Evolutionary conservation across 805 yeast species (phyloP).

Genomic region (Starmera quercuum): DNA sequence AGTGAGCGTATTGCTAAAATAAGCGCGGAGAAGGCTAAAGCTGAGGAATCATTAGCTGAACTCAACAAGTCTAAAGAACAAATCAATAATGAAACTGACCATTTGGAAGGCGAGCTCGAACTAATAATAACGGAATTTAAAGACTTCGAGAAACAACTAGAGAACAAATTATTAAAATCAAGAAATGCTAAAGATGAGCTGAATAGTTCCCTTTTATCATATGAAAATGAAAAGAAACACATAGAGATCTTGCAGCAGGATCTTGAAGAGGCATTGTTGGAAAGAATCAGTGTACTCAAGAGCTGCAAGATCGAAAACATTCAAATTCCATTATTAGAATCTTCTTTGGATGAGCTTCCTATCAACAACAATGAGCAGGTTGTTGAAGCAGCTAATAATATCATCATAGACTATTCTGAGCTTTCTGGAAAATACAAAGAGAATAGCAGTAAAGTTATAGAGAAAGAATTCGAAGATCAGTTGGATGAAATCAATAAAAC

Average conservation of each 20-base stretch:
- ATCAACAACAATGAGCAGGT: conserved; percentile 41
- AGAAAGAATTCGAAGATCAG: conserved; percentile 28
- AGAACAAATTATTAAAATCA: conserved; percentile 23
- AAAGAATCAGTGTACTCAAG: conserved; percentile 51
- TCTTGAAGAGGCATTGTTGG: conserved; percentile 44
- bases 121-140: conserved; percentile 27
- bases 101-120: conserved; percentile 33
- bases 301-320: conserved; percentile 71
- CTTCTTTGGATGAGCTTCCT: conserved; percentile 54
- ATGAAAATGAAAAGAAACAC: conserved; percentile 25
- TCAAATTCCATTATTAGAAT: conserved; percentile 52
- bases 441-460: conserved; percentile 19
- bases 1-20: conserved; percentile 37
- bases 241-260: conserved; percentile 41
- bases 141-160: conserved; percentile 23
- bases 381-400: conserved; percentile 31
- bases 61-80: conserved; percentile 25
- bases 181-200: conserved; percentile 42
- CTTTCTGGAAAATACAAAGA: conserved; percentile 38
- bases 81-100: conserved; percentile 26
- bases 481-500: conserved; percentile 28
- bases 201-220: conserved; percentile 24
- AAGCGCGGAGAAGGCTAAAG: conserved; percentile 27
- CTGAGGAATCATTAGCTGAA: conserved; percentile 26
- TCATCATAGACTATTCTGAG: conserved; percentile 48